These are phyloP conservation scores for Paracoccidioides brasiliensis DNA, from an alignment of 2,329 filamentous ascomycete genomes.

Conservation along the genomic window DNA sequence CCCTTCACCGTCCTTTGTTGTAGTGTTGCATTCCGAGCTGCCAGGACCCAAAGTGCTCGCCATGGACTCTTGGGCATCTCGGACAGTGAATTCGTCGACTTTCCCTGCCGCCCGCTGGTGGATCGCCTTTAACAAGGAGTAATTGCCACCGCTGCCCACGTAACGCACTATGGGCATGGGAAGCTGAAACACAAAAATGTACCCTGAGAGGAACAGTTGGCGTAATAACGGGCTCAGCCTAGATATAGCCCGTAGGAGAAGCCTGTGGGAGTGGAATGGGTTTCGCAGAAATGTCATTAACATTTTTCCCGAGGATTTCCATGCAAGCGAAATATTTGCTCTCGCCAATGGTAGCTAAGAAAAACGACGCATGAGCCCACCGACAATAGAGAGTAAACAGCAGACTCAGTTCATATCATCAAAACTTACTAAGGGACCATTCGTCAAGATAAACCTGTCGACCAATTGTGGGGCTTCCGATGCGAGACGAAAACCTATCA, in stretches of 20 bases:
- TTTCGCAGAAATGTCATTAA: conserved; percentile 34
- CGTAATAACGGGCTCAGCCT: conserved; percentile 36
- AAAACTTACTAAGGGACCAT: conserved; percentile 39
- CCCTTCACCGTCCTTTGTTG: conserved; percentile 18
- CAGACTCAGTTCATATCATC: neutral
- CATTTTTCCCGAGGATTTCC: conserved; percentile 37
- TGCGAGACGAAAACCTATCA: conserved; percentile 43
- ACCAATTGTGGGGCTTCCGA: conserved; percentile 44
- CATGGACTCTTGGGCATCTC: conserved; percentile 35
- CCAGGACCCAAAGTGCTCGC: conserved; percentile 41
- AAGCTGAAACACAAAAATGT: conserved; percentile 43
- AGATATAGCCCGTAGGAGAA: conserved; percentile 32
- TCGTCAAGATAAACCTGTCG: conserved; percentile 43
- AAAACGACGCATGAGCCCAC: neutral
- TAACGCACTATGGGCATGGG: conserved; percentile 33
- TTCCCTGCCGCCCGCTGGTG: conserved; percentile 29
- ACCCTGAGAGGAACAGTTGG: conserved; percentile 39
- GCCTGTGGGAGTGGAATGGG: conserved; percentile 32
- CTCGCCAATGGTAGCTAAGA: conserved; percentile 28
- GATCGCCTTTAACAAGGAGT: conserved; percentile 33
- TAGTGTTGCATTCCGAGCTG: conserved; percentile 28
- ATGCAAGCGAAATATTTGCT: conserved; percentile 31
- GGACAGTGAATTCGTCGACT: conserved; percentile 19
- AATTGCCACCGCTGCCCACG: conserved; percentile 38
- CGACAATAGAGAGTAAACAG: neutral